These are phyloP conservation scores for Neospermospora avenae DNA, from an alignment of 2,329 filamentous ascomycete species.

Conservation along the genomic window DNA sequence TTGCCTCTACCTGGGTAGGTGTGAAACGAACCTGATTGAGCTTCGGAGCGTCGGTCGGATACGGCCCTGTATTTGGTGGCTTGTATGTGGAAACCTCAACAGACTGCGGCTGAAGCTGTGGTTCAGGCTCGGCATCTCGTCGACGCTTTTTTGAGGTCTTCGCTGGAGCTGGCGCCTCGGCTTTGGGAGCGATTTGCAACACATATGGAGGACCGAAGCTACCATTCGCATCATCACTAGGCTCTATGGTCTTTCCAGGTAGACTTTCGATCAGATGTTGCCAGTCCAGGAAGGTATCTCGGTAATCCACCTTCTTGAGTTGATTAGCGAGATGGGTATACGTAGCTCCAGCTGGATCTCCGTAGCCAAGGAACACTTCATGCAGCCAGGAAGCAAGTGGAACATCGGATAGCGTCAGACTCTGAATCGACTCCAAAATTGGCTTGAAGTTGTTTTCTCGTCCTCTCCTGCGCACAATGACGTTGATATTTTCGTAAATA, in stretches of 20 bases:
- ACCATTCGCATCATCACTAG: constrained; percentile 64
- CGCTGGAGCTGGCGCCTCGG: constrained; percentile 46
- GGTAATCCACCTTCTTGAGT: constrained; percentile 77
- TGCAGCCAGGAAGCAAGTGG: constrained; percentile 89
- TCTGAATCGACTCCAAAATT: constrained; percentile 86
- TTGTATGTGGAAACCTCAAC: constrained; percentile 87
- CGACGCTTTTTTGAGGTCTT: constrained; percentile 84
- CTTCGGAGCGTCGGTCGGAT: constrained; percentile 79
- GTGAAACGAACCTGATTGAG: constrained; percentile 86
- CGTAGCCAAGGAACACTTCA: constrained; percentile 96
- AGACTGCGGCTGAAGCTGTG: constrained; percentile 60
- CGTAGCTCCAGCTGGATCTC: constrained; percentile 82
- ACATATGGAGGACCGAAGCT: constrained; percentile 88
- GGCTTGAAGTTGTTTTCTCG: constrained; percentile 97
- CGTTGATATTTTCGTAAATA: constrained; percentile 79
- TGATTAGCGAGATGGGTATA: constrained; percentile 80
- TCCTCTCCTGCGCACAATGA: constrained; percentile 77
- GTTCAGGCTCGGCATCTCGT: constrained; percentile 67
- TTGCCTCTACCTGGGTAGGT: constrained; percentile 84
- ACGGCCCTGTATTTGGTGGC: constrained; percentile 83
- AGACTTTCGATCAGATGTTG: constrained; percentile 87
- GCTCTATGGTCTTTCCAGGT: constrained; percentile 82
- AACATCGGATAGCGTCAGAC: constrained; percentile 78
- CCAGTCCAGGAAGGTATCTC: constrained; percentile 95
- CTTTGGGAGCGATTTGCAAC: constrained; percentile 62